phyloP scores from a whole-genome alignment of 495 filamentous ascomycete genomes.

The Talaromyces nanjingensis region DNA sequence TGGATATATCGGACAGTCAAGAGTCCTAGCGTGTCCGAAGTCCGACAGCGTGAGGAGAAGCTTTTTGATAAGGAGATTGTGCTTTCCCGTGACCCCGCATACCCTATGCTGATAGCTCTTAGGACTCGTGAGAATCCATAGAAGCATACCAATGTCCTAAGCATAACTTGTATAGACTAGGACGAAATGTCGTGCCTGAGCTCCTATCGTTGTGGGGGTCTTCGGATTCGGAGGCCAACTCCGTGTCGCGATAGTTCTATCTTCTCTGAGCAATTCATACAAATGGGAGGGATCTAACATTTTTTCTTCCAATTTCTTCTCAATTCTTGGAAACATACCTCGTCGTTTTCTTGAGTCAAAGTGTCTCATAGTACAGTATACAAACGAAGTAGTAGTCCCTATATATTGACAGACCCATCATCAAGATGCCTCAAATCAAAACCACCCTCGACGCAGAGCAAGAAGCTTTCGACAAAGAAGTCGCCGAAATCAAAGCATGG shows the following conservation, averaged over 20 bases:
- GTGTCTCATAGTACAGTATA: background rate
- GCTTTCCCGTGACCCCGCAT: background rate
- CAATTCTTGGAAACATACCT: background rate
- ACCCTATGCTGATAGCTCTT: background rate
- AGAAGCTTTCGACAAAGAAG: slow-evolving; percentile 2
- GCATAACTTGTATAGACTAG: background rate
- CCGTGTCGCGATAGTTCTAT: background rate
- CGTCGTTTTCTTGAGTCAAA: background rate
- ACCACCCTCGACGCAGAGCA: background rate
- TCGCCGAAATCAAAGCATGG: background rate
- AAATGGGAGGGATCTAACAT: background rate
- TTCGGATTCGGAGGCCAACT: background rate
- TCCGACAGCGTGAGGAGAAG: background rate
- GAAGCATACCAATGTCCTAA: background rate
- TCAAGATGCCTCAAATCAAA: background rate
- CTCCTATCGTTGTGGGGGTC: background rate
- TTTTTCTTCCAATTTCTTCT: background rate
- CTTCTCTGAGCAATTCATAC: background rate
- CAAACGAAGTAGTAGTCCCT: no score
- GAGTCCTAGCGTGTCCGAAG: background rate
- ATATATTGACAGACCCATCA: no score
- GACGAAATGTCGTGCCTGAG: background rate
- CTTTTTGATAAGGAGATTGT: background rate
- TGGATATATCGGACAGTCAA: background rate
- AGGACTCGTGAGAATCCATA: background rate